These are phyloP conservation scores for Fusarium clavum DNA, from an alignment of 2,329 filamentous ascomycete genomes.

Conservation along the genomic window DNA sequence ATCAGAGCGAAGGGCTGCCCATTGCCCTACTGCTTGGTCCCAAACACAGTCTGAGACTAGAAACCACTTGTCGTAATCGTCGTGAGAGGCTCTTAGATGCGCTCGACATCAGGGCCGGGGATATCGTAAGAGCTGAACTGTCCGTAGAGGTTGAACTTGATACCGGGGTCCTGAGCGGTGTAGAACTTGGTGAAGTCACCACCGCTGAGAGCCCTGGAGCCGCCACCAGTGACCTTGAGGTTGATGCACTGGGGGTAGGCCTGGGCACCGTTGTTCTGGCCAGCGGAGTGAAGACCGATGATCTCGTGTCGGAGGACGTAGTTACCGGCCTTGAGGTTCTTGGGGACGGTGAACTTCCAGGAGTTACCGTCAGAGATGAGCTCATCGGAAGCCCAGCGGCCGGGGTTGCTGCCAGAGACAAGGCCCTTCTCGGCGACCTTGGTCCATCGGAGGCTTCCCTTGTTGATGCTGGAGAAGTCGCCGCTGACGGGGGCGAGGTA, in stretches of 20 bases:
- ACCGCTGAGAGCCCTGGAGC: slow-evolving; percentile 45
- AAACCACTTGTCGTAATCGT: slow-evolving; percentile 5
- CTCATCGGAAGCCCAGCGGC: slow-evolving; percentile 67
- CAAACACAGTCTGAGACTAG: neutral
- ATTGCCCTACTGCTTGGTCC: slow-evolving; percentile 8
- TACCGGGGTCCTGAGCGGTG: slow-evolving; percentile 50
- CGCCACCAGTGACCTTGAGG: slow-evolving; percentile 58
- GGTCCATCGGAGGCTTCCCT: slow-evolving; percentile 65
- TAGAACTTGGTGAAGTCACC: slow-evolving; percentile 53
- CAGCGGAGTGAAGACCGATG: slow-evolving; percentile 64
- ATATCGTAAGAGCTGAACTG: slow-evolving; percentile 47
- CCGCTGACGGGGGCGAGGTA: slow-evolving; percentile 66
- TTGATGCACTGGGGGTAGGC: slow-evolving; percentile 66
- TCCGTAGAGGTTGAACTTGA: slow-evolving; percentile 52
- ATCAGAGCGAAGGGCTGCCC: slow-evolving; percentile 4
- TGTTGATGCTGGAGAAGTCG: slow-evolving; percentile 65
- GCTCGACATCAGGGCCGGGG: slow-evolving; percentile 46
- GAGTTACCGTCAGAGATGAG: slow-evolving; percentile 60
- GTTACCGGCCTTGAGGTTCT: slow-evolving; percentile 60
- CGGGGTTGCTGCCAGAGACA: slow-evolving; percentile 56
- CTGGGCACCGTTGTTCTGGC: slow-evolving; percentile 56
- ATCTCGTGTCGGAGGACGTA: slow-evolving; percentile 69
- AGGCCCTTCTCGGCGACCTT: slow-evolving; percentile 70
- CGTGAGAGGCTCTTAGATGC: slow-evolving; percentile 16
- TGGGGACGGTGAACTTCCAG: slow-evolving; percentile 61